These are phyloP conservation scores for Irpex sp. DNA, from an alignment of 1,284 basidiomycete genomes.

Conservation along the genomic window DNA sequence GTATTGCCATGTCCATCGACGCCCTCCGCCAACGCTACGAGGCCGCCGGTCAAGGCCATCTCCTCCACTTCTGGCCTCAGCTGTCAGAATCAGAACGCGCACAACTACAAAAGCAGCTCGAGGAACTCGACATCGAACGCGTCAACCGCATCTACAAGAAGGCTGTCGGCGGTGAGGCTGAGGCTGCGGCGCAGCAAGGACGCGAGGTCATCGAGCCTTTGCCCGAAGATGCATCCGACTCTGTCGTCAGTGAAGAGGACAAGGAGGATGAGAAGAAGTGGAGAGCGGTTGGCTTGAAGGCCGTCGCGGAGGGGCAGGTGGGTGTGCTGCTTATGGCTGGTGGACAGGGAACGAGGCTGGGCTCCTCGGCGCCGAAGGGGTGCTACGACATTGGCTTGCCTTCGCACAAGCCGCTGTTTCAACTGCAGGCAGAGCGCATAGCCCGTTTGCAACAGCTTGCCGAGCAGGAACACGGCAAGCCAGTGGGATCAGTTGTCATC, in stretches of 20 bases:
- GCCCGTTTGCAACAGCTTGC: constrained; percentile 79
- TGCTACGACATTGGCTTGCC: constrained; percentile 97
- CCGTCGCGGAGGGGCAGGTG: constrained; percentile 80
- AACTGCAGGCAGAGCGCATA: constrained; percentile 96
- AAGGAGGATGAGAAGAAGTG: constrained; percentile 66
- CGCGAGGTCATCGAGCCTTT: constrained; percentile 71
- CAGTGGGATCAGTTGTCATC: constrained; percentile 61
- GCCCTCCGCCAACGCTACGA: constrained; percentile 60
- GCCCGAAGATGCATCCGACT: constrained; percentile 71
- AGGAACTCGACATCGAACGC: constrained; percentile 81
- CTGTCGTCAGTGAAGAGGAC: constrained; percentile 48
- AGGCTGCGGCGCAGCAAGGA: constrained; percentile 37
- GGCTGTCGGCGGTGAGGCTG: constrained; percentile 70
- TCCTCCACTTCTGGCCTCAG: constrained; percentile 84
- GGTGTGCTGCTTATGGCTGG: constrained; percentile 97
- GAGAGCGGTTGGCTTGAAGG: constrained; percentile 73
- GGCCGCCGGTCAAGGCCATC: constrained; percentile 83
- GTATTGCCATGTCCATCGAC: constrained; percentile 23
- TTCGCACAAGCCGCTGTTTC: constrained; percentile 92
- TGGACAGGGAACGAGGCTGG: constrained; percentile 94
- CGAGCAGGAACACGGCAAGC: constrained; percentile 47
- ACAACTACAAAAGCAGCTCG: constrained; percentile 72
- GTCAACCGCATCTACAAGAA: constrained; percentile 88
- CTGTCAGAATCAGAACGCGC: constrained; percentile 67
- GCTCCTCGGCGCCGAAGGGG: constrained; percentile 91